These are phyloP conservation scores for Meredithiella fracta DNA, from an alignment of 2,329 filamentous ascomycete species.

Conservation along the genomic window DNA sequence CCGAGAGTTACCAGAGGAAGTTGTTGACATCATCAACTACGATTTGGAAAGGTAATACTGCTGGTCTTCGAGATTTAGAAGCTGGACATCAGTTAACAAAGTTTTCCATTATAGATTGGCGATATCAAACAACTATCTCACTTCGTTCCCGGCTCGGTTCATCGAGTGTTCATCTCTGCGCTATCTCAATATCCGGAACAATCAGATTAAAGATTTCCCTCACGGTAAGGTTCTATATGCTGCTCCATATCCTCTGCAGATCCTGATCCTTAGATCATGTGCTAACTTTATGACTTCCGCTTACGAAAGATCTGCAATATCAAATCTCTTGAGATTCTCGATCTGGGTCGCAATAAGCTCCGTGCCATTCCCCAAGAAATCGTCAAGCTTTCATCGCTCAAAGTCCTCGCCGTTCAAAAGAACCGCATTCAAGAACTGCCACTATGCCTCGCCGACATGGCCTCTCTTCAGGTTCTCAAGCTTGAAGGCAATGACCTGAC, in stretches of 20 bases:
- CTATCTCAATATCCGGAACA: conserved; percentile 68
- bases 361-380: conserved; percentile 63
- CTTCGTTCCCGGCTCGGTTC: conserved; percentile 52
- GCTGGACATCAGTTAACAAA: conserved; percentile 2
- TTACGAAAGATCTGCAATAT: conserved; percentile 60
- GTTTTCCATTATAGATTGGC: conserved; percentile 41
- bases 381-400: conserved; percentile 63
- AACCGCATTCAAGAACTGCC: conserved; percentile 78
- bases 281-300: not conserved
- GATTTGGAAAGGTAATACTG: conserved; percentile 49
- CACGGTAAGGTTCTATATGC: conserved; percentile 26
- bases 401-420: conserved; percentile 73
- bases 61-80: not conserved
- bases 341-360: conserved; percentile 79
- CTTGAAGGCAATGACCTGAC: conserved; percentile 74
- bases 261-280: not conserved
- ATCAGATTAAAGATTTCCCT: conserved; percentile 49
- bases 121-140: conserved; percentile 63
- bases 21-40: conserved; percentile 58
- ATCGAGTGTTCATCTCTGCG: conserved; percentile 61
- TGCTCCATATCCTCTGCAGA: not conserved
- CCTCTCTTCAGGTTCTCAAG: conserved; percentile 73
- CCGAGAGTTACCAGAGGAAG: conserved; percentile 52
- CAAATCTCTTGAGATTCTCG: conserved; percentile 75
- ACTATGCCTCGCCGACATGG: conserved; percentile 74